Evolutionary conservation across 352 stramenopile genomes (phyloP), one percentile per base, ranked within the genome.

Genomic region (Phytopythium mirpurense): DNA sequence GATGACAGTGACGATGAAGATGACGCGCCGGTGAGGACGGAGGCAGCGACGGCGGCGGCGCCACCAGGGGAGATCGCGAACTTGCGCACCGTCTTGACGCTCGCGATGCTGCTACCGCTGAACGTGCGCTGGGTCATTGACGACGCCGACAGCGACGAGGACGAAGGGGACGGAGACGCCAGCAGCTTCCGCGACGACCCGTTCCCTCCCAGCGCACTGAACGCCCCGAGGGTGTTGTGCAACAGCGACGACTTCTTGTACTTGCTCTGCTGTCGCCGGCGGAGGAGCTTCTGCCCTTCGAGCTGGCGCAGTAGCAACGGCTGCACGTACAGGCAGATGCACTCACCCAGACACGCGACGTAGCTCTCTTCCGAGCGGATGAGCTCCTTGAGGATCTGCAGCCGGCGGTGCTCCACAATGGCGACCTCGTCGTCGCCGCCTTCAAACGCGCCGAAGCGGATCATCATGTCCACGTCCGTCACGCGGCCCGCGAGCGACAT

Each of bases 301-400:
- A 94, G 66, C 51, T 94, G 82, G 0, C 84, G 68, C 9, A 94
- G 63, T 21, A 94, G 45, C 42, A 95, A 58, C 24, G 84, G 84
- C 46, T 93, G 82, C 19, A 95, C 83, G 51, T 88, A 95, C 9
- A 91, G 56, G 6, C 75, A 83, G 47, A 92, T 92, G 59, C 84
- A 95, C 35, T 93, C 78, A n/a, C 80, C 75, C 14, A 95, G 53
- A 31, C 81, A 90, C 41, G 79, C 71, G 16, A 95, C 81, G 46
- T 93, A 95, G 58, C 76, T 89, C 48, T 93, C 76, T 60, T 94
- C 84, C 0, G 84, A 88, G 10, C 81, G 84, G 36, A 91, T 82
- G 26, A 92, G 83, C 51, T 93, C 82, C 48, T 88, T 90, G 41
- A 94, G 66, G 51, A 92, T 94, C 32, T 90, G 77, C 24, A 76